Conservation (phyloP, 129 eudicot species). For the Flaveria linearis region DNA sequence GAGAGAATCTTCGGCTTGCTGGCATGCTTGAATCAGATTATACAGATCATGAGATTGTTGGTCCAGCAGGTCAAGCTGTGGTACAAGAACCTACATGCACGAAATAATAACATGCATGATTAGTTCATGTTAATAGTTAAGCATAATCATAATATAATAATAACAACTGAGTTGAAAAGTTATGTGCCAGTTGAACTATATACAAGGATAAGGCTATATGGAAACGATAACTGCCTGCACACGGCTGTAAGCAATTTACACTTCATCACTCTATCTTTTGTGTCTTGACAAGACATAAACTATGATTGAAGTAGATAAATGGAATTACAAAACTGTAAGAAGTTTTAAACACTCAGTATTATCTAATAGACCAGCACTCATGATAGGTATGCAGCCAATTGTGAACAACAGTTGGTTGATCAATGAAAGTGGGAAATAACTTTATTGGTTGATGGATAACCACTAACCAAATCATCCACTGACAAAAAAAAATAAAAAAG, state of each 20-base stretch:
- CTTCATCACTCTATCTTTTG: not conserved
- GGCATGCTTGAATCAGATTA: slow-evolving; percentile 80
- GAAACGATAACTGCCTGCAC: not conserved
- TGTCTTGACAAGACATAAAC: not conserved
- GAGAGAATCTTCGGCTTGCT: slow-evolving; percentile 95
- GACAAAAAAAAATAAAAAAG: slow-evolving; percentile 19
- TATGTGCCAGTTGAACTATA: too few species aligned
- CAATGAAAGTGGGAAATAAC: slow-evolving; percentile 36
- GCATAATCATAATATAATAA: not conserved
- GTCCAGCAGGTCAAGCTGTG: slow-evolving; percentile 69
- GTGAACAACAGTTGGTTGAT: slow-evolving; percentile 38
- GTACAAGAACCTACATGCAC: slow-evolving; percentile 65
- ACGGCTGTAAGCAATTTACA: not conserved
- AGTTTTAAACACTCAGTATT: not conserved
- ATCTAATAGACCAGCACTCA: slow-evolving; percentile 40
- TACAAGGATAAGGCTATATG: too few species aligned
- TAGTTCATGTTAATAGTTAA: not conserved
- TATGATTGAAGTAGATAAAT: not conserved
- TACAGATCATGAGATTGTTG: slow-evolving; percentile 56
- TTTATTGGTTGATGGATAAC: slow-evolving; percentile 41
- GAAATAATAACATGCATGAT: not conserved
- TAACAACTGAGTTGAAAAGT: not conserved
- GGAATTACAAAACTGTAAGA: not conserved
- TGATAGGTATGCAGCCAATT: slow-evolving; percentile 29
- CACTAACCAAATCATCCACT: slow-evolving; percentile 32